Evolutionary conservation across 228 moss, liverwort and hornwort genomes (phyloP).

Genomic region (Sphagnum magellanicum): DNA sequence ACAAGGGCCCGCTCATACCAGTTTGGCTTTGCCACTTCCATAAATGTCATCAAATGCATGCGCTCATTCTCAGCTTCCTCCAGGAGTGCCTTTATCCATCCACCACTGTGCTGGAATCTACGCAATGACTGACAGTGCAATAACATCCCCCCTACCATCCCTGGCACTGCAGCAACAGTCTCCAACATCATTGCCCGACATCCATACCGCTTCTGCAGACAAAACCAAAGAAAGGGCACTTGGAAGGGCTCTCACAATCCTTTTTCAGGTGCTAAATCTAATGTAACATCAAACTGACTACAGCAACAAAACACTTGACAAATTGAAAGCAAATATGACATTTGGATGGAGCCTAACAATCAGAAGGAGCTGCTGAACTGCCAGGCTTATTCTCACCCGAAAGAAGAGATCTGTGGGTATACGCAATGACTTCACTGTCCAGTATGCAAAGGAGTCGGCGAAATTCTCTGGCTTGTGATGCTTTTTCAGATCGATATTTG

Average conservation of each 20-base stretch:
- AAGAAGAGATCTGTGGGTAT: slow-evolving; percentile 69
- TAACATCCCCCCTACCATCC: slow-evolving; percentile 90
- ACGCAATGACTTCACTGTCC: slow-evolving; percentile 57
- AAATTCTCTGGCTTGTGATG: slow-evolving; percentile 35
- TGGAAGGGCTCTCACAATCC: neutral
- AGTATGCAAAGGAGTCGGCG: slow-evolving; percentile 55
- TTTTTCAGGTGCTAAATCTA: neutral
- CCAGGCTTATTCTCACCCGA: slow-evolving; percentile 30
- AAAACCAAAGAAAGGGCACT: neutral
- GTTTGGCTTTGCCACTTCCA: slow-evolving; percentile 78
- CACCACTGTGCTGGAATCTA: slow-evolving; percentile 75
- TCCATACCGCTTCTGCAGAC: slow-evolving; percentile 72
- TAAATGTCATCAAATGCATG: slow-evolving; percentile 96
- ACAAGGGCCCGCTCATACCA: slow-evolving; percentile 81
- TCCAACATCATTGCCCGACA: slow-evolving; percentile 93
- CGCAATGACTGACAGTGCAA: slow-evolving; percentile 74
- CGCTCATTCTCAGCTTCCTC: slow-evolving; percentile 99
- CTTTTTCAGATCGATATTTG: slow-evolving; percentile 44
- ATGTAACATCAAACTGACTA: neutral
- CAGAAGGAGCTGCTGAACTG: too few relatives aligned
- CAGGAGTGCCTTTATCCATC: slow-evolving; percentile 90
- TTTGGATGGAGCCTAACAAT: neutral
- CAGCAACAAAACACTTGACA: neutral
- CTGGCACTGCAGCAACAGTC: slow-evolving; percentile 92
- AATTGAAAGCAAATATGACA: neutral